Percentiles rank a stretch among this genome's conserved stretches.
phyloP scores from a whole-genome alignment of 805 yeast species.

The Cyberlindnera maritima region DNA sequence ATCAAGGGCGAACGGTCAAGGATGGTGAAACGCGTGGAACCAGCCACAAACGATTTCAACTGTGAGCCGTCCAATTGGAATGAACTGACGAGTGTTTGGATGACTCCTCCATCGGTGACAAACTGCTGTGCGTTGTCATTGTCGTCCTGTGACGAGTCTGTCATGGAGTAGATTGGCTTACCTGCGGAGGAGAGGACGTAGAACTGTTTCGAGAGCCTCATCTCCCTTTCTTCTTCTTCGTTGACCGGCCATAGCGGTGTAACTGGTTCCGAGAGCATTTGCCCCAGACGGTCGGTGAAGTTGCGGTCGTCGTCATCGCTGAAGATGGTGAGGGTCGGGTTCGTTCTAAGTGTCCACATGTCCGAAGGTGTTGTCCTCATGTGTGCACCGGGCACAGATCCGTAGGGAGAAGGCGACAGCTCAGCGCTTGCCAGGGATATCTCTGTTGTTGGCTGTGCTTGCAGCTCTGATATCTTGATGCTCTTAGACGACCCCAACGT shows the following conservation, averaged over 20 bases:
- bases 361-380: conserved; percentile 7
- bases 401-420: background rate
- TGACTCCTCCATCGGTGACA: conserved; percentile 71
- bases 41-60: conserved; percentile 51
- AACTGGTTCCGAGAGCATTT: conserved; percentile 25
- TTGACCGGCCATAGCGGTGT: conserved; percentile 12
- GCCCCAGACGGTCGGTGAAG: conserved; percentile 22
- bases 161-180: conserved; percentile 76
- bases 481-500: conserved; percentile 17
- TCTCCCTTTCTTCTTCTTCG: conserved; percentile 16
- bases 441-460: conserved; percentile 34
- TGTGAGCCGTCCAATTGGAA: conserved; percentile 45
- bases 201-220: conserved; percentile 53
- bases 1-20: conserved; percentile 66
- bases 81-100: conserved; percentile 74
- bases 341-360: conserved; percentile 23
- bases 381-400: background rate
- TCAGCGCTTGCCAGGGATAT: conserved; percentile 24
- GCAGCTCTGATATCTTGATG: conserved; percentile 21
- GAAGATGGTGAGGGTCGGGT: conserved; percentile 30
- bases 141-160: conserved; percentile 45
- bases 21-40: conserved; percentile 53
- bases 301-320: conserved; percentile 20
- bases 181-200: conserved; percentile 83
- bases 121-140: conserved; percentile 51